A percentile compares a stretch with the other conserved stretches of the same genome.
Conservation (phyloP, 2,329 filamentous ascomycete genomes). For the Fragosphaeria purpurea region DNA sequence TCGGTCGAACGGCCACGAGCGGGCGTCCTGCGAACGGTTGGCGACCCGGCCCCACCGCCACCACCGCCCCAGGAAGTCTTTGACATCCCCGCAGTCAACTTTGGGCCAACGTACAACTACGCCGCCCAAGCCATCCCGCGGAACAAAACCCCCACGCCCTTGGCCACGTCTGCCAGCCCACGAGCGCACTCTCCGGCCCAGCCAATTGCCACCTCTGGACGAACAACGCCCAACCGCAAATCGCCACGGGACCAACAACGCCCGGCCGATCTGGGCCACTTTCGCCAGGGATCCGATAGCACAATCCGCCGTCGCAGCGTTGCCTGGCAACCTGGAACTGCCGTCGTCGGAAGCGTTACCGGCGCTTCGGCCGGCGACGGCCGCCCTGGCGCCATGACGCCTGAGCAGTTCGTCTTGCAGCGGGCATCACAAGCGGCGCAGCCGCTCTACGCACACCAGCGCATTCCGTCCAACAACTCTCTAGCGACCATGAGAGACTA, state of each 20-base stretch:
- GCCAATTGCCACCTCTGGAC: background rate
- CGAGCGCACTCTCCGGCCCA: background rate
- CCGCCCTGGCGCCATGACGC: constrained; percentile 39
- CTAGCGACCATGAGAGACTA: constrained; percentile 27
- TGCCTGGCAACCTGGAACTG: constrained; percentile 68
- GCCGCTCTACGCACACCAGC: constrained; percentile 49
- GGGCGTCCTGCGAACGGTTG: constrained; percentile 71
- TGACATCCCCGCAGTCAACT: constrained; percentile 67
- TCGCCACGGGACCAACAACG: constrained; percentile 15
- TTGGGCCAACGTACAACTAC: constrained; percentile 73
- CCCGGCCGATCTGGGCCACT: constrained; percentile 24
- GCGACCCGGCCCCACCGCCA: constrained; percentile 27
- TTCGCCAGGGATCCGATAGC: constrained; percentile 39
- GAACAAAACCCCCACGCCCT: constrained; percentile 20
- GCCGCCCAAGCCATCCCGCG: constrained; percentile 24
- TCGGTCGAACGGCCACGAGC: constrained; percentile 60
- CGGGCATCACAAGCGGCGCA: constrained; percentile 51
- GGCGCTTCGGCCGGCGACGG: constrained; percentile 38
- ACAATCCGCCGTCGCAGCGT: constrained; percentile 51
- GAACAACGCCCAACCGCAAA: constrained; percentile 1
- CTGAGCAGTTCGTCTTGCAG: constrained; percentile 78
- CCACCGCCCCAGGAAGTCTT: constrained; percentile 22
- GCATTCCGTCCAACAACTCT: constrained; percentile 46
- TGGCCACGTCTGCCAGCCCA: constrained; percentile 4
- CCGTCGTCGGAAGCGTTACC: constrained; percentile 35